These are phyloP conservation scores for Ascochyta fabae DNA, from an alignment of 2,329 filamentous ascomycete species.

Conservation along the genomic window DNA sequence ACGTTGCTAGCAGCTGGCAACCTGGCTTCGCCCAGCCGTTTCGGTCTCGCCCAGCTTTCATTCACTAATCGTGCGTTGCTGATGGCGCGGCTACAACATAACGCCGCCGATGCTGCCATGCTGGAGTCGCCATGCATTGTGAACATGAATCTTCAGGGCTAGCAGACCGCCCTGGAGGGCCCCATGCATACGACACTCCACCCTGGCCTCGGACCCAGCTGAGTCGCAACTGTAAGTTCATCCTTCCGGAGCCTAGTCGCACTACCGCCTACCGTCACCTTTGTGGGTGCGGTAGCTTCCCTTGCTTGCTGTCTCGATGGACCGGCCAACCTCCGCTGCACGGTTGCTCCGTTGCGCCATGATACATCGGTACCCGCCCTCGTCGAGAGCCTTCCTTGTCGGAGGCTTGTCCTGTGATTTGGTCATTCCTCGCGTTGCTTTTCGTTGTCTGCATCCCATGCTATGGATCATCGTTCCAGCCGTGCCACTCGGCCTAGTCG, in stretches of 20 bases:
- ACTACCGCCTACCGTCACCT: constrained; percentile 42
- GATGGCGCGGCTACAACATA: constrained; percentile 44
- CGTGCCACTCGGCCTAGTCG: constrained; percentile 46
- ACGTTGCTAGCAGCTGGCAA: constrained; percentile 20
- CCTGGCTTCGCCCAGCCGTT: constrained; percentile 19
- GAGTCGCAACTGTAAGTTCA: constrained; percentile 41
- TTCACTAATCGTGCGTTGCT: constrained; percentile 30
- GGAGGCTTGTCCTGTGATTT: constrained; percentile 38
- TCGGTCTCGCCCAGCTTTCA: constrained; percentile 27
- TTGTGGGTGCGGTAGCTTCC: constrained; percentile 31
- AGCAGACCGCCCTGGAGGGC: constrained; percentile 43
- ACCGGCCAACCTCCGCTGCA: constrained; percentile 44
- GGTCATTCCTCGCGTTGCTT: constrained; percentile 42
- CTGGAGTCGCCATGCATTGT: constrained; percentile 33
- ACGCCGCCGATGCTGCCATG: constrained; percentile 23
- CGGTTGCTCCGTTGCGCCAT: constrained; percentile 51
- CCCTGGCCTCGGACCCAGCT: constrained; percentile 38
- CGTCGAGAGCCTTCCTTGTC: constrained; percentile 27
- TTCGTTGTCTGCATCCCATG: constrained; percentile 43
- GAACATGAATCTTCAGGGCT: constrained; percentile 33
- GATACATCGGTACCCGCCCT: constrained; percentile 49
- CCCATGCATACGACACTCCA: constrained; percentile 41
- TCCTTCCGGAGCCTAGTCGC: constrained; percentile 36
- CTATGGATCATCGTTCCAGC: constrained; percentile 47
- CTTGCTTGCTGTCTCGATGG: constrained; percentile 34